phyloP scores from a whole-genome alignment of 164 flowering plant species.

The Chimonanthus salicifolius region DNA sequence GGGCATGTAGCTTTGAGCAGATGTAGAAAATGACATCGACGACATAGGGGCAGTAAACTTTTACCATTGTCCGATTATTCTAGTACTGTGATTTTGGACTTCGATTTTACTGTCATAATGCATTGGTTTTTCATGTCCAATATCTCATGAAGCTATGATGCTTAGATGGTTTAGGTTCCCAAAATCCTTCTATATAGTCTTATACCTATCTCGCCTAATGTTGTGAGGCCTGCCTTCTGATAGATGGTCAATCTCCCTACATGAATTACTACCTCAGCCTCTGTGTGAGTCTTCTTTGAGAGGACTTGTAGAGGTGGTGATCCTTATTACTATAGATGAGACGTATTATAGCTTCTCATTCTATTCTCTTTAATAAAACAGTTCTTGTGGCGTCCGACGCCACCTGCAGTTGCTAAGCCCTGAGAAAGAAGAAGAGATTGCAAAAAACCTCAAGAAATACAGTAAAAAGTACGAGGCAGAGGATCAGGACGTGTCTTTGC shows the following conservation, averaged over 20 bases:
- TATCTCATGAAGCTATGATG: too few relatives aligned
- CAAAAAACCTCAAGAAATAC: conserved; percentile 87
- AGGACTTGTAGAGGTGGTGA: neutral
- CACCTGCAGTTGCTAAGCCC: conserved; percentile 65
- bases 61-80: too few relatives aligned
- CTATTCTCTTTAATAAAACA: conserved; percentile 13
- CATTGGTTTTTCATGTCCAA: too few relatives aligned
- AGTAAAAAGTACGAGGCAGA: conserved; percentile 94
- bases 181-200: neutral
- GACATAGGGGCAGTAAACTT: too few relatives aligned
- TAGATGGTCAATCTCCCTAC: neutral
- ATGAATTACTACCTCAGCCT: too few relatives aligned
- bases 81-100: too few relatives aligned
- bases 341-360: neutral
- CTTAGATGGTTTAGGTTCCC: neutral
- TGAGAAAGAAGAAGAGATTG: conserved; percentile 93
- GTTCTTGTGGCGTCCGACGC: conserved; percentile 96
- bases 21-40: too few relatives aligned
- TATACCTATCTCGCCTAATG: neutral
- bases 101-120: too few relatives aligned
- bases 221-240: neutral
- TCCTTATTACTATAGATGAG: neutral
- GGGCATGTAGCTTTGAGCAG: too few relatives aligned
- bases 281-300: too few relatives aligned
- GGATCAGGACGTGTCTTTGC: conserved; percentile 84